Base-by-base conservation (phyloP, 331 rosid species). In the Rhamnella rubrinervis region DNA sequence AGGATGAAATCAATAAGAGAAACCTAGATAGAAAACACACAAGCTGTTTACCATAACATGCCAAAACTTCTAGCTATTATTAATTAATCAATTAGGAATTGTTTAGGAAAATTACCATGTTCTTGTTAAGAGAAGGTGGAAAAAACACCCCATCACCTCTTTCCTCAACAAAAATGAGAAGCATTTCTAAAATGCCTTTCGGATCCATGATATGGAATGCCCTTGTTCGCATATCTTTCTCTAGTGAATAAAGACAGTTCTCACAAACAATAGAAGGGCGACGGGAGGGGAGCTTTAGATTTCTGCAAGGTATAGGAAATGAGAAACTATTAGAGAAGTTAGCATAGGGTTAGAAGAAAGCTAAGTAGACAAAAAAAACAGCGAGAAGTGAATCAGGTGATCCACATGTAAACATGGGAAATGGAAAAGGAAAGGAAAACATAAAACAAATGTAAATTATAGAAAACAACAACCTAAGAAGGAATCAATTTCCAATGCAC, bases 161-260 rank as follows among this genome's bases (percentile, higher is more conserved):
- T 81, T 88, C 90, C 80, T 93, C 98, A 8, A 93, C 87, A 84
- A 93, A 93, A 81, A 93, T 1, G 38, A 87, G 75, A 73, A 85
- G 84, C 98, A 93, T 93, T 70, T 93, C 96, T 10, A 83, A n/a
- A 50, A 84, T 75, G 78, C 98, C 98, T 75, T 78, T 84, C 71
- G 98, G 98, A 75, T 93, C 92, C 88, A 93, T 83, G 78, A 91
- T 83, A 64, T 91, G 97, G 76, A 93, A 93, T 50, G 96, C 97
- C 80, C 98, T 83, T 68, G 85, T 88, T 72, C 98, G 84, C 82
- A 59, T 78, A 76, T 93, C 95, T 74, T 76, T 84, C 68, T 85
- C 84, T 1, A 81, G 61, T 53, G 93, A 87, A 66, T 91, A 89
- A 37, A 93, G 71, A 82, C 98, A 91, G 75, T 77, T 93, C 85